A percentile compares a stretch with the other conserved stretches of the same genome.
phyloP scores from a whole-genome alignment of 2,329 filamentous ascomycete species.

The Arachnomyces sp. region DNA sequence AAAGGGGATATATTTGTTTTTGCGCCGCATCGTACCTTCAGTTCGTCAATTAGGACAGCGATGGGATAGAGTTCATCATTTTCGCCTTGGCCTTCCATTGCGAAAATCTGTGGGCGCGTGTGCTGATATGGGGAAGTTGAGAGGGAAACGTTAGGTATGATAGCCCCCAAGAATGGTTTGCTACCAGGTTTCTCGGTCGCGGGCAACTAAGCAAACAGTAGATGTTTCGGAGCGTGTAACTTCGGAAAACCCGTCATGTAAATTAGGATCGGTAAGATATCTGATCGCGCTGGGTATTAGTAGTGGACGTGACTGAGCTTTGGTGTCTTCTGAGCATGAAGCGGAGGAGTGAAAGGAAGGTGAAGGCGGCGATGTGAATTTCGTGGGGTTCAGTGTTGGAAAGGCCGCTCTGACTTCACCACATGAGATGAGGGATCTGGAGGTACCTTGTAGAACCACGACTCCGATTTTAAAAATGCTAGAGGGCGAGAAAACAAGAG shows the following conservation, averaged over 20 bases:
- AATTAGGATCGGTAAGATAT: not conserved
- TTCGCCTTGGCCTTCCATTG: conserved; percentile 85
- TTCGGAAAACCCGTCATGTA: not conserved
- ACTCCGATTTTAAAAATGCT: too few species aligned
- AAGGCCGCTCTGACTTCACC: too few species aligned
- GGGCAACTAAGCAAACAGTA: not conserved
- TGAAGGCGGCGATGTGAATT: too few species aligned
- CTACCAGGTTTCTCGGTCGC: not conserved
- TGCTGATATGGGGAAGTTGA: conserved; percentile 19
- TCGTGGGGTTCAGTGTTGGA: too few species aligned
- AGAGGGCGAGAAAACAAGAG: too few species aligned
- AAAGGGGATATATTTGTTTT: not conserved
- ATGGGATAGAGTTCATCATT: conserved; percentile 99
- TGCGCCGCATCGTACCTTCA: conserved; percentile 62
- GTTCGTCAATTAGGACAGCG: conserved; percentile 97
- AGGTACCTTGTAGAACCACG: too few species aligned
- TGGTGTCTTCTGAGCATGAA: too few species aligned
- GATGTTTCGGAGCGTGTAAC: not conserved
- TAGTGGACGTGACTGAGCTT: too few species aligned
- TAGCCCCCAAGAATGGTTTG: conserved; percentile 25
- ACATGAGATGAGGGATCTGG: too few species aligned
- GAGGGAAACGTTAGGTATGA: conserved; percentile 22
- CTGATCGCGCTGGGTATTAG: not conserved
- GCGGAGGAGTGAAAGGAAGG: too few species aligned
- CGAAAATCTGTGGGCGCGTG: conserved; percentile 34